phyloP scores from a whole-genome alignment of 2,329 filamentous ascomycete species.

The Rhynchosporium secalis region DNA sequence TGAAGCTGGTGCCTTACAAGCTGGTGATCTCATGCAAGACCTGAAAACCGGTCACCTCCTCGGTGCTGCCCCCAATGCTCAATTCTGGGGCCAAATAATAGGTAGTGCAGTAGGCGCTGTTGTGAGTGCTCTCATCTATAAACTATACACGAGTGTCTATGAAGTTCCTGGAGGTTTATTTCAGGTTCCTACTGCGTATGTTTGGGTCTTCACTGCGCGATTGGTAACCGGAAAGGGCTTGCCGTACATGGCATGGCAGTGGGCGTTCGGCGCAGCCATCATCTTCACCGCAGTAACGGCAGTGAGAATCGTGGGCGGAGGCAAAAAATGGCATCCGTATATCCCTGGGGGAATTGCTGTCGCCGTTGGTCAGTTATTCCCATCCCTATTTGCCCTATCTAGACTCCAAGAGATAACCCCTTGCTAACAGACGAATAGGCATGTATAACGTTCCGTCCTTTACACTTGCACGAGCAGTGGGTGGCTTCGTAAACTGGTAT shows the following conservation, averaged over 20 bases:
- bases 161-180: slow-evolving; percentile 85
- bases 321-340: slow-evolving; percentile 67
- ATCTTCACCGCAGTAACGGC: slow-evolving; percentile 73
- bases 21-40: slow-evolving; percentile 95
- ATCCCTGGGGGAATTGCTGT: slow-evolving; percentile 94
- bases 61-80: slow-evolving; percentile 87
- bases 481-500: slow-evolving; percentile 75
- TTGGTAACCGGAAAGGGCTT: slow-evolving; percentile 89
- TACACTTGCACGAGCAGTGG: slow-evolving; percentile 82
- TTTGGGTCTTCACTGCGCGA: slow-evolving; percentile 96
- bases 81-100: slow-evolving; percentile 96
- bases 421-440: slow-evolving; percentile 48
- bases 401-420: neutral
- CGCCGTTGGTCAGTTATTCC: slow-evolving; percentile 69
- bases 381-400: slow-evolving; percentile 4
- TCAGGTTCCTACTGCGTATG: slow-evolving; percentile 89
- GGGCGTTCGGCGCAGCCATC: slow-evolving; percentile 70
- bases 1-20: slow-evolving; percentile 84
- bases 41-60: slow-evolving; percentile 94
- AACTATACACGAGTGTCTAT: slow-evolving; percentile 87
- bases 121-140: slow-evolving; percentile 83
- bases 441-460: slow-evolving; percentile 99
- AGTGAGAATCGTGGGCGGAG: slow-evolving; percentile 58
- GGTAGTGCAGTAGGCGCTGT: slow-evolving; percentile 84
- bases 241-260: slow-evolving; percentile 79